Evolutionary conservation across 192 early-diverging fungal species (phyloP), one percentile per base, ranked within the genome.

Genomic region (Rhizophagus prolifer): DNA sequence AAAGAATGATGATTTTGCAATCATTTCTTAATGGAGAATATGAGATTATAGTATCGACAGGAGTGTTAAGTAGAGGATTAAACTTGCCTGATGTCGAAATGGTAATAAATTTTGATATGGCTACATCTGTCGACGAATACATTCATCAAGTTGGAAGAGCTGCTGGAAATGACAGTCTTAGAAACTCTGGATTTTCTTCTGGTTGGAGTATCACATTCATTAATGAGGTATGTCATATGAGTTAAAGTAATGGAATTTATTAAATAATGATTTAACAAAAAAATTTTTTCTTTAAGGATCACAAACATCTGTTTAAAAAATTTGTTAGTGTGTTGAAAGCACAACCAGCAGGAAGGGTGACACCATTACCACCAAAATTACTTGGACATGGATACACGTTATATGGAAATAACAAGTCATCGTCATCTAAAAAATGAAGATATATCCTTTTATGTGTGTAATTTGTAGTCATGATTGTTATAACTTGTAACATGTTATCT

Each of bases 131-230:
- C n/a, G 80, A 84, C 21, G 88, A 89, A 41, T 89, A 89, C 66
- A 81, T 87, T 2, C 88, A 89, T 76, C 88, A 85, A 59, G 79
- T 86, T 30, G 88, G 88, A 14, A 78, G 88, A 25, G 88, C 85
- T 21, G 74, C 80, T 79, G 31, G 74, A 70, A 25, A 80, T 75
- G 34, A 80, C 9, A 44, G 41, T 44, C 2, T 12, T 44, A 12
- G 47, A 54, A 54, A 54, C 13, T 54, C 13, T 21, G 47, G 4
- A 21, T 0, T 19, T 54, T 54, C 47, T 78, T 68, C 41, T 58
- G 86, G 86, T 6, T 88, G 88, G 85, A 83, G 86, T 3, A 85
- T 89, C 54, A 89, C 88, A 5, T 89, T 89, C 75, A 85, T 89
- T 65, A 89, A 89, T 59, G 79, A 83, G 54, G 83, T 82, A 81